Conservation (phyloP, 2,329 filamentous ascomycete species). For the Penicillium sp. region DNA sequence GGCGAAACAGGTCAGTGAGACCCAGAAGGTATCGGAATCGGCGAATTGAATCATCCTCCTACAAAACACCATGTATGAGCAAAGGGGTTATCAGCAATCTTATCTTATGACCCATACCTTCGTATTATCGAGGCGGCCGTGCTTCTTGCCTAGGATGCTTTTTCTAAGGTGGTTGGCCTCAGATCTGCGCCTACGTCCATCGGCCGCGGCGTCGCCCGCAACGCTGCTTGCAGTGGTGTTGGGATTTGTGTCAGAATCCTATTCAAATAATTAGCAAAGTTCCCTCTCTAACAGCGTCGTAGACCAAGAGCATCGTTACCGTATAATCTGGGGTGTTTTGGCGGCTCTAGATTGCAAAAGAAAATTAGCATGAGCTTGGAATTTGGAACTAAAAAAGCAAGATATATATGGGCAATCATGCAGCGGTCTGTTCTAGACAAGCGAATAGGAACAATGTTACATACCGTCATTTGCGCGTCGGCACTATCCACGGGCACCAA, state of each 20-base stretch:
- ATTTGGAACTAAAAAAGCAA: neutral
- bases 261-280: constrained; percentile 1
- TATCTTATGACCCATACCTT: constrained; percentile 61
- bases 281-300: neutral
- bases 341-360: constrained; percentile 41
- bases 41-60: constrained; percentile 94
- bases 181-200: constrained; percentile 81
- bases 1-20: constrained; percentile 92
- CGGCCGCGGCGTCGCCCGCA: constrained; percentile 67
- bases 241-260: constrained; percentile 66
- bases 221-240: constrained; percentile 79
- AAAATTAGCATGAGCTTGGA: constrained; percentile 12
- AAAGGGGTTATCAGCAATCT: neutral
- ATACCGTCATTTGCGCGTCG: constrained; percentile 42
- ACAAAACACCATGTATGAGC: constrained; percentile 15
- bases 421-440: neutral
- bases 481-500: constrained; percentile 38
- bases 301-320: constrained; percentile 35
- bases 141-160: constrained; percentile 92
- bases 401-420: neutral
- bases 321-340: constrained; percentile 65
- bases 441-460: constrained; percentile 16
- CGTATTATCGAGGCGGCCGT: constrained; percentile 84
- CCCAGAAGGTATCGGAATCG: constrained; percentile 93
- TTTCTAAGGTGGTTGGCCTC: constrained; percentile 88